Base-by-base conservation (phyloP, 1,284 basidiomycete genomes). In the Nidula niveotomentosa region DNA sequence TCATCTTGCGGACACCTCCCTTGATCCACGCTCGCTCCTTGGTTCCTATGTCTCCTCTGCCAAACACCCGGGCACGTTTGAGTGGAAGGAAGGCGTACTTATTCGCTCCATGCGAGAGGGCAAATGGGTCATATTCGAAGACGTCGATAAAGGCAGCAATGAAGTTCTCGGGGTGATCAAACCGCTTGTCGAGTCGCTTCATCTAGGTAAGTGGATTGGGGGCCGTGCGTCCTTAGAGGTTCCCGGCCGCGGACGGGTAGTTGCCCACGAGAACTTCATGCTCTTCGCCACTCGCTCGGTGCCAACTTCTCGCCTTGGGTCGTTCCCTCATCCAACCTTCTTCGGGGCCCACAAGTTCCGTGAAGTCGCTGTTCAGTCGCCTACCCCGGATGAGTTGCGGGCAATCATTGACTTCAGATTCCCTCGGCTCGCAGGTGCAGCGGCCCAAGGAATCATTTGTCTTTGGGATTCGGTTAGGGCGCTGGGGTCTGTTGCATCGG, bases 31-130 rank as follows among this genome's bases (percentile, higher is more conserved):
- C 49, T 90, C 94, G 1, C 81, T 99, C 1, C 81, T 99, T 36
- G 97, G 97, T 6, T 96, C 94, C 1, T 97, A 98, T 58, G 79
- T 94, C 2, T 97, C 96, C 1, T 98, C 96, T 0, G 79, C 91
- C 0, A 88, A 84, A 1, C 83, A 85, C 41, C 90, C 94, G 0
- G 97, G 97, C 8, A 88, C 88, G 0, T 99, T 99, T 63, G 93
- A 96, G 65, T 99, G 96, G 91, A 92, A 92, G 68, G 96, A 99
- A 62, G 97, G 97, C 9, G 91, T 96, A 0, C 78, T 99, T 47
- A 88, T 96, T 6, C 90, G 92, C 48, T 92, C 96, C 0, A 90
- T 99, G 77, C 83, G 87, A 44, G 87, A 93, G 61, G 97, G 97
- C 10, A 87, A 88, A 66, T 99, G 97, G 96, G 79, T 99, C 2